Evolutionary conservation across 352 stramenopile species (phyloP).

Genomic region (Blastocystis sp.): DNA sequence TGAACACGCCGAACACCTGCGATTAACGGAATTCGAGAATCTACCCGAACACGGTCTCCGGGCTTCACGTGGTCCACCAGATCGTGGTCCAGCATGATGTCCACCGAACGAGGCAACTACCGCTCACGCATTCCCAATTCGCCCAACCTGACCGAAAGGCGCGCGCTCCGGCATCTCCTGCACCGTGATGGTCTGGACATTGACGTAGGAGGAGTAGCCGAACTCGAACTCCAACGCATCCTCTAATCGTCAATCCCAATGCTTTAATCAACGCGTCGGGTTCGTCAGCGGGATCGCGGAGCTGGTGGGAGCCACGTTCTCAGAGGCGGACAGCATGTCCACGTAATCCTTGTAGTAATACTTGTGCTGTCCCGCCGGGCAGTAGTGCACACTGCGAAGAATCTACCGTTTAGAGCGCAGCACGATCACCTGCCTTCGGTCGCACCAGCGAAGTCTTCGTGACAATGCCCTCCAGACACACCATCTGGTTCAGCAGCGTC

Average conservation of each 20-base stretch:
- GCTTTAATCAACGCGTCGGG: neutral
- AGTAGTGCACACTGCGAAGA: constrained; percentile 87
- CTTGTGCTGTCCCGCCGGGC: constrained; percentile 75
- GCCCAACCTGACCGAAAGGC: constrained; percentile 83
- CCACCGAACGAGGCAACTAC: constrained; percentile 87
- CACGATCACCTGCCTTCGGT: constrained; percentile 90
- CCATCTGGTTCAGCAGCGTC: constrained; percentile 85
- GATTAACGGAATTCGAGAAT: neutral
- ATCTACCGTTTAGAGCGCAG: neutral
- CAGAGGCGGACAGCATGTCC: constrained; percentile 47
- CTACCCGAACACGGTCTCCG: constrained; percentile 85
- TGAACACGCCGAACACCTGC: constrained; percentile 75
- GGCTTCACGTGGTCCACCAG: constrained; percentile 97
- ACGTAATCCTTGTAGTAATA: constrained; percentile 67
- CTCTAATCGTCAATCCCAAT: constrained; percentile 29
- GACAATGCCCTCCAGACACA: constrained; percentile 97
- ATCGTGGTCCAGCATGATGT: constrained; percentile 95
- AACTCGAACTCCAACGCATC: constrained; percentile 86
- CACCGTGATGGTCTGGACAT: constrained; percentile 90
- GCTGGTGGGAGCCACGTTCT: constrained; percentile 47
- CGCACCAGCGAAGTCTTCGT: constrained; percentile 93
- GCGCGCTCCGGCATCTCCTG: constrained; percentile 92
- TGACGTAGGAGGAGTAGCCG: constrained; percentile 93
- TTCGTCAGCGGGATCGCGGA: constrained; percentile 33
- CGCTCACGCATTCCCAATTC: neutral